Conservation (phyloP, 2,329 filamentous ascomycete genomes). For the Daldinia eschscholtzii region DNA sequence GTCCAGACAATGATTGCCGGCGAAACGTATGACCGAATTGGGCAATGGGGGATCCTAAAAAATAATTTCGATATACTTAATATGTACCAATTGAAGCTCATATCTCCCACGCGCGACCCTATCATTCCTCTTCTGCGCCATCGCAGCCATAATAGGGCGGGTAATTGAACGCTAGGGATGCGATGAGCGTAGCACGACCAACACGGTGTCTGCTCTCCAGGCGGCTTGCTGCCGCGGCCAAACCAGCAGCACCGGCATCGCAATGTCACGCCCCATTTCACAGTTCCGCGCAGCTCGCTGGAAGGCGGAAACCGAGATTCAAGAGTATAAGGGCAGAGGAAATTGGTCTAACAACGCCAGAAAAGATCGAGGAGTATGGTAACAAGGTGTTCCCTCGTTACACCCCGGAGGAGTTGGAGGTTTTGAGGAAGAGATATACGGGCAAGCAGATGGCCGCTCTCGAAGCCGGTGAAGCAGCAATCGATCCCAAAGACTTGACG, state of each 20-base stretch:
- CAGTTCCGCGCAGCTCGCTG: constrained; percentile 62
- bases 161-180: constrained; percentile 48
- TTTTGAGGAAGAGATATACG: constrained; percentile 77
- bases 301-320: constrained; percentile 63
- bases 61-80: constrained; percentile 43
- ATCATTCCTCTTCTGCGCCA: constrained; percentile 23
- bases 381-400: constrained; percentile 71
- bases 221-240: constrained; percentile 58
- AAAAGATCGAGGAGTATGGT: constrained; percentile 60
- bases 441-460: constrained; percentile 85
- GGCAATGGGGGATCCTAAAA: constrained; percentile 42
- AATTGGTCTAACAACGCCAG: constrained; percentile 63
- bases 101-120: constrained; percentile 18
- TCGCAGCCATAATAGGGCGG: constrained; percentile 45
- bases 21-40: constrained; percentile 35
- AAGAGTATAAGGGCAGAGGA: constrained; percentile 65
- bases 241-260: constrained; percentile 46
- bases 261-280: constrained; percentile 62
- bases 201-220: constrained; percentile 66
- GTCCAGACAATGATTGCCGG: constrained; percentile 1
- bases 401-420: constrained; percentile 72
- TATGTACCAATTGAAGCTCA: constrained; percentile 42
- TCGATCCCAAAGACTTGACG: constrained; percentile 80
- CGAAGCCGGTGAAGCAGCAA: constrained; percentile 81
- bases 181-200: constrained; percentile 69